phyloP scores from a whole-genome alignment of 306 rosid genomes.

The Sicyos baderoa region DNA sequence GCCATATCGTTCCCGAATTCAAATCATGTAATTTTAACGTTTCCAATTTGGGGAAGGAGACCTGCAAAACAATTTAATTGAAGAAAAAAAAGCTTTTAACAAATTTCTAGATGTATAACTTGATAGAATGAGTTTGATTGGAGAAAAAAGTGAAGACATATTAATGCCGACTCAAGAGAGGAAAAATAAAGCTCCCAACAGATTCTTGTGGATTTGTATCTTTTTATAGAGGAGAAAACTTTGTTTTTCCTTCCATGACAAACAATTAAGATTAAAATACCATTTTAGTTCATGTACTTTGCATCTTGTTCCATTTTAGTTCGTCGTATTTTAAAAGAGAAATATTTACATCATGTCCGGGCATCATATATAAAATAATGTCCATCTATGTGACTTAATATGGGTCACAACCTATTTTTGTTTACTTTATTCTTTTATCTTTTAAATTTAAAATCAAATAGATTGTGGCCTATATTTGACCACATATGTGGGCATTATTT shows the following conservation, averaged over 20 bases:
- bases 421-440: no score
- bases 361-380: no score
- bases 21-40: conserved; percentile 18
- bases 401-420: no score
- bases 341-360: no score
- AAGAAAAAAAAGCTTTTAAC: not conserved
- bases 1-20: conserved; percentile 17
- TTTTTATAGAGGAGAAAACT: not conserved
- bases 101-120: not conserved
- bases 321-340: no score
- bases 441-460: no score
- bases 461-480: no score
- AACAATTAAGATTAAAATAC: not conserved
- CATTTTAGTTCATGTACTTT: not conserved
- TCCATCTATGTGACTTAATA: no score
- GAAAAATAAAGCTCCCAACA: not conserved
- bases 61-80: not conserved
- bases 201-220: not conserved
- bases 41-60: conserved; percentile 23
- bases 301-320: not conserved
- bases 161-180: not conserved
- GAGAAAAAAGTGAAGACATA: not conserved
- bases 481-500: no score
- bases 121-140: not conserved
- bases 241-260: not conserved